phyloP scores from a whole-genome alignment of 2,329 filamentous ascomycete species.

The Alternaria atra region DNA sequence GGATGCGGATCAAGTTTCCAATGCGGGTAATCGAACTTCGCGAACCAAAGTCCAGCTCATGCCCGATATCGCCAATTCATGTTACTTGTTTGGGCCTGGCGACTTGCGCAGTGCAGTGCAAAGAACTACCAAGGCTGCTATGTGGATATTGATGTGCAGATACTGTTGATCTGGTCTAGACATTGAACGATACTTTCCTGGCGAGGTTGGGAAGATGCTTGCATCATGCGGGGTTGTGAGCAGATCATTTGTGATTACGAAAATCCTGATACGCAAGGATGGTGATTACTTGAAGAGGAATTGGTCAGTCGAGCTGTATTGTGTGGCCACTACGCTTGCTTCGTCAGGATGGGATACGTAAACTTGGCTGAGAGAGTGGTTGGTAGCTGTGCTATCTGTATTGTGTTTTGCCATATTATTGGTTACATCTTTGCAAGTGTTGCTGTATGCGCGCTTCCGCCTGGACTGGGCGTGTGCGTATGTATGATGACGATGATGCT shows the following conservation, averaged over 20 bases:
- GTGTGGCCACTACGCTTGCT: background rate
- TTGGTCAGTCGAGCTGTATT: background rate
- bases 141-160: background rate
- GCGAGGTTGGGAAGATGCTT: background rate
- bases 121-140: background rate
- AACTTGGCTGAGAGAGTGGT: background rate
- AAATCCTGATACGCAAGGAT: no score
- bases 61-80: background rate
- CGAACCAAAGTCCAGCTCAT: background rate
- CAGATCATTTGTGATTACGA: no score
- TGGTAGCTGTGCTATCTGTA: background rate
- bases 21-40: slow-evolving; percentile 4
- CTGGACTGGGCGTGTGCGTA: background rate
- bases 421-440: background rate
- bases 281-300: background rate
- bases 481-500: background rate
- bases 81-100: background rate
- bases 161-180: background rate
- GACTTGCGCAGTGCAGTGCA: no score
- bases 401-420: background rate
- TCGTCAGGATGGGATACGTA: background rate
- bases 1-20: background rate
- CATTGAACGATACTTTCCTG: background rate
- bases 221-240: background rate
- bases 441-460: background rate